Evolutionary conservation across 768 basidiomycete genomes (phyloP).

Genomic region (Rhodotorula taiwanensis): DNA sequence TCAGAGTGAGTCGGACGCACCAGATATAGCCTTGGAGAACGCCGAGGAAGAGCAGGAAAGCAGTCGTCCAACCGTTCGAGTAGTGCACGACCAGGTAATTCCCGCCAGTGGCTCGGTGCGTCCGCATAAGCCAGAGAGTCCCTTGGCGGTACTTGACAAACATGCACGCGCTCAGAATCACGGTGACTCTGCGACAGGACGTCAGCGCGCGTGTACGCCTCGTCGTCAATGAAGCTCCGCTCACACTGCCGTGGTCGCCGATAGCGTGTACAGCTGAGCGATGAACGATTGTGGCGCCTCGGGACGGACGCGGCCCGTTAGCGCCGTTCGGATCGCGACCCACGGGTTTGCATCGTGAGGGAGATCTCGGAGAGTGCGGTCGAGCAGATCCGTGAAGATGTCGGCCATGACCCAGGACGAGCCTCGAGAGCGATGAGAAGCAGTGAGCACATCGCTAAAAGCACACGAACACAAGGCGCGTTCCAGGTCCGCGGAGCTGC

Average conservation of each 20-base stretch:
- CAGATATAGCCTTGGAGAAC: constrained; percentile 4
- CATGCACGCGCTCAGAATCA: constrained; percentile 6
- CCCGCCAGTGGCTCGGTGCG: constrained; percentile 10
- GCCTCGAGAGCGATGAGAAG: no score
- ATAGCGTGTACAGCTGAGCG: constrained; percentile 9
- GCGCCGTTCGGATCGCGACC: not conserved
- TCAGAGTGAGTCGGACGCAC: no score
- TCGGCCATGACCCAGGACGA: no score
- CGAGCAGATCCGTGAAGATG: not conserved
- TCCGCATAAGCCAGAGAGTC: constrained; percentile 6
- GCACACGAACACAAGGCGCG: not conserved
- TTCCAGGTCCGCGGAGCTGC: no score
- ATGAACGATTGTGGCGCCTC: not conserved
- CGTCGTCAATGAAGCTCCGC: not conserved
- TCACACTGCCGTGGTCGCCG: constrained; percentile 1
- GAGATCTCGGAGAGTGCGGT: not conserved
- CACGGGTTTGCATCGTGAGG: not conserved
- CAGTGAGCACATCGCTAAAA: not conserved
- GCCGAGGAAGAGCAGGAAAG: constrained; percentile 1
- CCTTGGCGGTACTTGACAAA: constrained; percentile 5
- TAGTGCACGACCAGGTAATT: constrained; percentile 19
- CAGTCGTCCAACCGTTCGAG: not conserved
- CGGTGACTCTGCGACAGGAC: not conserved
- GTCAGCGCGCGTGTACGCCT: not conserved
- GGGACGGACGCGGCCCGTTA: not conserved